phyloP scores from a whole-genome alignment of 2,329 filamentous ascomycete species.

The Clarireedia monteithiana region DNA sequence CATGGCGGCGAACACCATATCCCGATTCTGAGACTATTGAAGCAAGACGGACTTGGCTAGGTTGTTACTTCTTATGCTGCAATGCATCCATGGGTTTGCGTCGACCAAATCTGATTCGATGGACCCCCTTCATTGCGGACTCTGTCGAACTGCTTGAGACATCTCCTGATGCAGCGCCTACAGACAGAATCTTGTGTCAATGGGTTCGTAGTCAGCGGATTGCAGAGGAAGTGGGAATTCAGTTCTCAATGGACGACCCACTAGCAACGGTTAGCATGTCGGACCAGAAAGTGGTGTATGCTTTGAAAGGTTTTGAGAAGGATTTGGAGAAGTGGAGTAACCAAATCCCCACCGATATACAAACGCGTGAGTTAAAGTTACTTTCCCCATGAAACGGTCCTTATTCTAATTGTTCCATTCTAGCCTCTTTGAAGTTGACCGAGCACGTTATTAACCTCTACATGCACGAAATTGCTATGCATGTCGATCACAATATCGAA shows the following conservation, averaged over 20 bases:
- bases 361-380: slow-evolving; percentile 22
- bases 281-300: slow-evolving; percentile 46
- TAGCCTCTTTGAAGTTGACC: slow-evolving; percentile 42
- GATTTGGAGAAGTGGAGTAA: slow-evolving; percentile 41
- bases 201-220: slow-evolving; percentile 39
- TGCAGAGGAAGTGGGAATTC: slow-evolving; percentile 46
- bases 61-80: slow-evolving; percentile 31
- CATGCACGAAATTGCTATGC: slow-evolving; percentile 51
- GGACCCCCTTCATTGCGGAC: slow-evolving; percentile 37
- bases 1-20: slow-evolving; percentile 34
- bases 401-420: slow-evolving; percentile 9
- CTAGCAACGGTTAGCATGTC: slow-evolving; percentile 39
- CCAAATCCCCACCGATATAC: slow-evolving; percentile 33
- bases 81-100: slow-evolving; percentile 37
- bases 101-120: slow-evolving; percentile 37
- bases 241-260: slow-evolving; percentile 45
- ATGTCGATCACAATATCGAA: slow-evolving; percentile 47
- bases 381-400: not conserved
- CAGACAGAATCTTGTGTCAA: slow-evolving; percentile 35
- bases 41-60: slow-evolving; percentile 29
- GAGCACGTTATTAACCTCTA: slow-evolving; percentile 46
- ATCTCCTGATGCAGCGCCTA: slow-evolving; percentile 32
- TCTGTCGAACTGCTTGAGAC: slow-evolving; percentile 36
- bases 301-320: slow-evolving; percentile 45
- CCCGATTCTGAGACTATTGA: slow-evolving; percentile 29